Percentiles rank a stretch among this genome's conserved stretches.
phyloP scores from a whole-genome alignment of 2,329 filamentous ascomycete genomes.

The Scortechinia acanthostroma region DNA sequence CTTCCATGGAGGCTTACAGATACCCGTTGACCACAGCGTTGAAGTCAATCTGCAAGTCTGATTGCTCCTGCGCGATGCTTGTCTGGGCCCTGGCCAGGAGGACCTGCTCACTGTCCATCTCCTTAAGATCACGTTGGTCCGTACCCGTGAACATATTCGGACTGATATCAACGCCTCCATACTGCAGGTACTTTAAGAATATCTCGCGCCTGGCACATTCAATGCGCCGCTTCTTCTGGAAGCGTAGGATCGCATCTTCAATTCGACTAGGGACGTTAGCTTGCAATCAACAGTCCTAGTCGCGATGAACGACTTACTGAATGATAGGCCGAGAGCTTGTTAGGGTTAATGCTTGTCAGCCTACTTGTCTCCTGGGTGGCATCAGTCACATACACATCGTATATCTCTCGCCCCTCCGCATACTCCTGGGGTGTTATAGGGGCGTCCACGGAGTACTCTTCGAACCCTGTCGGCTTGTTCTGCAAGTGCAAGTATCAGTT shows the following conservation, averaged over 20 bases:
- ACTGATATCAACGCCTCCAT: background rate
- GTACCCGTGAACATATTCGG: background rate
- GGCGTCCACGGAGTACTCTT: background rate
- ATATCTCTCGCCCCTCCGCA: background rate
- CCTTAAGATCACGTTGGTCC: background rate
- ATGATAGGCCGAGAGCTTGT: background rate
- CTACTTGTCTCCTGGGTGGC: background rate
- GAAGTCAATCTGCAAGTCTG: background rate
- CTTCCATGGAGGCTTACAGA: background rate
- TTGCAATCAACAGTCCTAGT: too few species aligned
- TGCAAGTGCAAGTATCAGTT: background rate
- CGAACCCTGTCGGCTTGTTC: background rate
- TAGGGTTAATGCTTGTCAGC: background rate
- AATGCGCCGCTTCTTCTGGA: background rate
- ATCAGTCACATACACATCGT: background rate
- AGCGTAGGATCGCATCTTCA: background rate
- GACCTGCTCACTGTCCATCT: background rate
- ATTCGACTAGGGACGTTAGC: background rate
- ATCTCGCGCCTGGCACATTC: background rate
- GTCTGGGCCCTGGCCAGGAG: background rate
- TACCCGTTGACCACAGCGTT: background rate
- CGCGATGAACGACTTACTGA: background rate
- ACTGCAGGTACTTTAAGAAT: background rate
- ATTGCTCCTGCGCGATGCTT: background rate
- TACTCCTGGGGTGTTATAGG: background rate